phyloP scores from a whole-genome alignment of 2,329 filamentous ascomycete species.

The Ampelomyces quisqualis region DNA sequence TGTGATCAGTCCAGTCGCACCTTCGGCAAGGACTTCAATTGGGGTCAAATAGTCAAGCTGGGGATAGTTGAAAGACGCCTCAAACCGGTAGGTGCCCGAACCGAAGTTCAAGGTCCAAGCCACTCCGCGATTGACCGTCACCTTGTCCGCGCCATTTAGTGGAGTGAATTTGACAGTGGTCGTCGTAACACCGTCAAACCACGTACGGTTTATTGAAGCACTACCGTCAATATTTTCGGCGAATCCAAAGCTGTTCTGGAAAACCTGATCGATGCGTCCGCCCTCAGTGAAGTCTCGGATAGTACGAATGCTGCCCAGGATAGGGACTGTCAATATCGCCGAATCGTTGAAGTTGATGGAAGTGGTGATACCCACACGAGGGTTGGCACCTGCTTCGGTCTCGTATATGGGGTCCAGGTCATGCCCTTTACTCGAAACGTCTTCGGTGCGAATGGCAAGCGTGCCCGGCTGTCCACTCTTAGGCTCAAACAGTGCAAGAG shows the following conservation, averaged over 20 bases:
- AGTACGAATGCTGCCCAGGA: constrained; percentile 63
- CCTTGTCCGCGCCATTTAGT: constrained; percentile 21
- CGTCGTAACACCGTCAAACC: constrained; percentile 64
- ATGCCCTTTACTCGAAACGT: constrained; percentile 48
- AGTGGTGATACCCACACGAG: constrained; percentile 57
- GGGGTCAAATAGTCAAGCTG: constrained; percentile 58
- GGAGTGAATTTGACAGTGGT: constrained; percentile 53
- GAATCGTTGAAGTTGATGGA: constrained; percentile 60
- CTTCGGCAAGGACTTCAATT: constrained; percentile 52
- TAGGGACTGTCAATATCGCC: constrained; percentile 56
- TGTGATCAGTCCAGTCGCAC: constrained; percentile 50
- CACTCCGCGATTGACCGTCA: constrained; percentile 10
- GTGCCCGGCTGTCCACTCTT: constrained; percentile 56
- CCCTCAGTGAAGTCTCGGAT: constrained; percentile 66
- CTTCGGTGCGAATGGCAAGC: constrained; percentile 56
- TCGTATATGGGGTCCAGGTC: constrained; percentile 53
- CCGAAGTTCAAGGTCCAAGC: constrained; percentile 52
- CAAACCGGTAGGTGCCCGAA: constrained; percentile 59
- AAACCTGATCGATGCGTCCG: constrained; percentile 52
- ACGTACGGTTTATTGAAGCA: constrained; percentile 54
- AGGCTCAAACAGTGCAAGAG: constrained; percentile 59
- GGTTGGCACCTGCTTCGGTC: constrained; percentile 31
- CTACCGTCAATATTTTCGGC: constrained; percentile 46
- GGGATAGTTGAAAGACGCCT: constrained; percentile 62
- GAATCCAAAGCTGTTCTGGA: constrained; percentile 57